These are phyloP conservation scores for Rhizopus stolonifer DNA, from an alignment of 371 early-diverging fungal genomes.

Conservation along the genomic window DNA sequence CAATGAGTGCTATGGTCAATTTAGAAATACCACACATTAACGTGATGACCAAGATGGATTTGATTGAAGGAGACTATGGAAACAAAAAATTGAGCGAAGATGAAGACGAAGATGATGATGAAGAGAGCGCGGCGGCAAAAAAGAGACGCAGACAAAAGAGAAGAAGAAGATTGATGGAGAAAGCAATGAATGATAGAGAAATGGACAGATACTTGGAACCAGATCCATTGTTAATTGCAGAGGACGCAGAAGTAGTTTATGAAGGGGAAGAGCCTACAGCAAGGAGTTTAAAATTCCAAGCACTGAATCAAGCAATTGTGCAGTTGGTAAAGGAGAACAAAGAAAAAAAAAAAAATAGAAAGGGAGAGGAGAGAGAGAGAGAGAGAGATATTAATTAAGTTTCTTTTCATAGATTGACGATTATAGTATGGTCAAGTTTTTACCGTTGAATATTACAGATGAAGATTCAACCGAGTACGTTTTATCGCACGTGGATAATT, in stretches of 20 bases:
- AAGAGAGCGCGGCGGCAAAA: conserved; percentile 25
- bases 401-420: conserved; percentile 74
- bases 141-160: conserved; percentile 33
- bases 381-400: conserved; percentile 3
- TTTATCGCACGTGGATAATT: conserved; percentile 89
- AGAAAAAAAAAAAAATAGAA: not conserved
- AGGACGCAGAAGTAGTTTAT: conserved; percentile 65
- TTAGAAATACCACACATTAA: conserved; percentile 96
- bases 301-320: conserved; percentile 87
- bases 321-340: conserved; percentile 59
- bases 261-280: conserved; percentile 28
- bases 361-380: not conserved
- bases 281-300: conserved; percentile 75
- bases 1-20: conserved; percentile 94
- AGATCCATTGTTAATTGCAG: conserved; percentile 80
- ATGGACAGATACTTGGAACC: conserved; percentile 81
- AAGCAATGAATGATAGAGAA: conserved; percentile 44
- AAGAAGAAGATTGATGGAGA: conserved; percentile 36
- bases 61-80: conserved; percentile 62
- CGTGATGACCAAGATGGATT: conserved; percentile 97
- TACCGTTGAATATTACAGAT: conserved; percentile 92
- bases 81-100: conserved; percentile 31
- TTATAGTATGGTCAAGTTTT: conserved; percentile 93
- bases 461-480: conserved; percentile 91
- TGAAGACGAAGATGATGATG: conserved; percentile 23